Evolutionary conservation across 768 basidiomycete genomes (phyloP).

Genomic region (Rubroboletus pulcherrimus): DNA sequence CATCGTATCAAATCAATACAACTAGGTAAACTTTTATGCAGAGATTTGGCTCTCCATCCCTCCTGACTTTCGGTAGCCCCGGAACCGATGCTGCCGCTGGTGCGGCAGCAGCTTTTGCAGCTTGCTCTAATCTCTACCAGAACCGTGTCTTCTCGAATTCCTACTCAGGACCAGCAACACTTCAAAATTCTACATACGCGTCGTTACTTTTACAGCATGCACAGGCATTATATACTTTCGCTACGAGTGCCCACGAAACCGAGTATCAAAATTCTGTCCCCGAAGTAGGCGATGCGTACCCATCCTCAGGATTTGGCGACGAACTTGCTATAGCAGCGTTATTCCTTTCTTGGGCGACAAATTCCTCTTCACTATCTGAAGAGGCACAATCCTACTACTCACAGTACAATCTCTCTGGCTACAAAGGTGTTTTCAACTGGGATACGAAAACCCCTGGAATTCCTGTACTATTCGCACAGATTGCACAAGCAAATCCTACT

Average conservation of each 20-base stretch:
- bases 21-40: conserved; percentile 38
- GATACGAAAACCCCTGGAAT: conserved; percentile 78
- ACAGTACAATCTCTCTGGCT: conserved; percentile 49
- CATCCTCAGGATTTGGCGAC: conserved; percentile 68
- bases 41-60: neutral
- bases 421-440: conserved; percentile 79
- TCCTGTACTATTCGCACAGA: conserved; percentile 71
- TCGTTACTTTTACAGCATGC: conserved; percentile 70
- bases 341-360: conserved; percentile 69
- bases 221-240: conserved; percentile 68
- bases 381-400: conserved; percentile 63
- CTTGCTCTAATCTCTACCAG: conserved; percentile 80
- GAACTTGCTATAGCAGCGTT: conserved; percentile 75
- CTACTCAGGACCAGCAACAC: conserved; percentile 57
- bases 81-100: conserved; percentile 89
- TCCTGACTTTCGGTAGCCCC: conserved; percentile 39
- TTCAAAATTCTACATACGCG: conserved; percentile 73
- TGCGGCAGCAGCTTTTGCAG: conserved; percentile 82
- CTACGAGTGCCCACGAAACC: conserved; percentile 58
- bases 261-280: conserved; percentile 73
- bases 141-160: conserved; percentile 51
- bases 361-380: conserved; percentile 53
- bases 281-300: conserved; percentile 57
- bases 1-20: conserved; percentile 74
- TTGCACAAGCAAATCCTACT: conserved; percentile 53